phyloP scores from a whole-genome alignment of 2,329 filamentous ascomycete genomes.

The Arachnopeziza araneosa region DNA sequence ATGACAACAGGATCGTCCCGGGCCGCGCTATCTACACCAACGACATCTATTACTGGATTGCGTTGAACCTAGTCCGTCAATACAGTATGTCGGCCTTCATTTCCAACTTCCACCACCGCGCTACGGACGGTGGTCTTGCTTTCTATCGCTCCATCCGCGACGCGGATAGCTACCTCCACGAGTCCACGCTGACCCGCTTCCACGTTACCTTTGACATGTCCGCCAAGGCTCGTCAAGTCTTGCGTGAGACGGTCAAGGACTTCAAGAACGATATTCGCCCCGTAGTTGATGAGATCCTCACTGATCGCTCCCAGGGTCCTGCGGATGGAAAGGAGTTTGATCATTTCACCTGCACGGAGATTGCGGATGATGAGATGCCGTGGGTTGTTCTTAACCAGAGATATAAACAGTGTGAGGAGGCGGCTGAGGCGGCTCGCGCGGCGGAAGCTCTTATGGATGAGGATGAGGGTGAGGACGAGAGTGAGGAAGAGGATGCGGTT shows the following conservation, averaged over 20 bases:
- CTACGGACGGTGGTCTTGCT: slow-evolving; percentile 21
- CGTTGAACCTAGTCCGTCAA: slow-evolving; percentile 21
- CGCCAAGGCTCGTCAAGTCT: slow-evolving; percentile 10
- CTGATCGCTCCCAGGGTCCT: slow-evolving; percentile 8
- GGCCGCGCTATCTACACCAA: slow-evolving; percentile 23
- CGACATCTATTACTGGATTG: slow-evolving; percentile 28
- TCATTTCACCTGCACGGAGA: slow-evolving; percentile 55
- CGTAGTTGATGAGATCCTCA: slow-evolving; percentile 15
- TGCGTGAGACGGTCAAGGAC: slow-evolving; percentile 13
- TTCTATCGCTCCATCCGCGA: slow-evolving; percentile 22
- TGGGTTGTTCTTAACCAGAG: slow-evolving; percentile 35
- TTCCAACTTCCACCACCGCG: slow-evolving; percentile 16
- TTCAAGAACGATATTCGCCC: slow-evolving; percentile 7
- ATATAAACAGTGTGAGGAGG: not conserved
- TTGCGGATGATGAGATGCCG: slow-evolving; percentile 55
- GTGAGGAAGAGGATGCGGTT: not conserved
- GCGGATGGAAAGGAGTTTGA: not conserved
- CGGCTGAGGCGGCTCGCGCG: not conserved
- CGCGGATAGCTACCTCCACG: slow-evolving; percentile 15
- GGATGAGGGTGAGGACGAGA: not conserved
- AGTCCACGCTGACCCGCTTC: slow-evolving; percentile 10
- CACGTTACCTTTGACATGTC: slow-evolving; percentile 19
- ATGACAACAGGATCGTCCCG: slow-evolving; percentile 10
- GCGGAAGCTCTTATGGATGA: not conserved
- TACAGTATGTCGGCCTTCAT: slow-evolving; percentile 15